Evolutionary conservation across 148 eudicot genomes (phyloP), one percentile per base, ranked within the genome.

Genomic region (Pouteria glomerata): DNA sequence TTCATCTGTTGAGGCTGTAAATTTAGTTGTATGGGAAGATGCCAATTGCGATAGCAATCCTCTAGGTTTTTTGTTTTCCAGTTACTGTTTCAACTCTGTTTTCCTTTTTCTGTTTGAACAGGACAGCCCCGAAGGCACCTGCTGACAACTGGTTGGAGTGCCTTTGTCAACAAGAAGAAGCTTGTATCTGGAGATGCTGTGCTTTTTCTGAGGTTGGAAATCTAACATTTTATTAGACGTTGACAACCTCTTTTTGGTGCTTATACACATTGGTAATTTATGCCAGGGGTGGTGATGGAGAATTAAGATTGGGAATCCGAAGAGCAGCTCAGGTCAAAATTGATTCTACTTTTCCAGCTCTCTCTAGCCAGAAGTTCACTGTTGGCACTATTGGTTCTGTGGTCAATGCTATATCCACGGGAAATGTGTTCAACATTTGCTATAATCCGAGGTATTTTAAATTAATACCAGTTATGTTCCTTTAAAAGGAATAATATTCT

Each of bases 61-160:
- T 44, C 29, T n/a, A 16, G 61, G 26, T n/a, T 5, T 8, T 48
- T 3, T 33, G 66, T 42, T 63, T 67, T 7, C 26, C 0, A 44
- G 8, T 35, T 29, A 15, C 6, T 11, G 34, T 67, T 68, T 52
- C 34, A 14, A 52, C 63, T 26, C 14, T 34, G 33, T 8, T 70
- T 68, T 1, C 21, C n/a, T 12, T 68, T 16, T 48, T 35, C 7
- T 72, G 29, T n/a, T 77, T 15, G 61, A 35, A 59, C 88, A 94
- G 98, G 98, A 58, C 98, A 94, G 83, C 98, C 98, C 58, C 82
- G 98, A 30, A 82, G 98, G 75, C 98, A 94, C 81, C 81, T 94
- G 81, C 89, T 94, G 8, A 94, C 98, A 12, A 94, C 98, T 23
- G 98, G 98, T 34, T 94, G 98, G 98, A 94, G 98, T 80, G 97